Conservation (phyloP, 371 early-diverging fungal genomes). For the Sanchytrium tribonematis region DNA sequence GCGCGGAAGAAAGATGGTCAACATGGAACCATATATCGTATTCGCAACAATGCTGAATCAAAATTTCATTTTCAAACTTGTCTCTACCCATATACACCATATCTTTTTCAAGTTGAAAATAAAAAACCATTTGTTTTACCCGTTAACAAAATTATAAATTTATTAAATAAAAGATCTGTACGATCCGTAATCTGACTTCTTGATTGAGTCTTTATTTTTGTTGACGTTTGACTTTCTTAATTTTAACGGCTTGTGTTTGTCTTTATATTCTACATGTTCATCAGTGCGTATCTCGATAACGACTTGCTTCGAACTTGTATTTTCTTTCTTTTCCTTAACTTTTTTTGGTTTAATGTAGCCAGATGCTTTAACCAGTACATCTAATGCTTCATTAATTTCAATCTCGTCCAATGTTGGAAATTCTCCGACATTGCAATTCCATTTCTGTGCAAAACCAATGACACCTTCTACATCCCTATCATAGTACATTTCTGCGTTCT, state of each 20-base stretch:
- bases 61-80: no score
- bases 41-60: no score
- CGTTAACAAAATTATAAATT: no score
- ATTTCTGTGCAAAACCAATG: conserved; percentile 60
- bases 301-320: background rate
- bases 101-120: no score
- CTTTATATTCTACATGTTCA: conserved; percentile 9
- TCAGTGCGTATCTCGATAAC: no score
- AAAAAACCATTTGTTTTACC: no score
- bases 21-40: no score
- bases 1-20: no score
- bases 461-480: conserved; percentile 96
- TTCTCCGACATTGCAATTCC: conserved; percentile 60
- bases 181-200: no score
- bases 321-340: conserved; percentile 43
- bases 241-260: conserved; percentile 3
- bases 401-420: conserved; percentile 60
- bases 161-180: no score
- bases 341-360: conserved; percentile 75
- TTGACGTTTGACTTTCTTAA: no score
- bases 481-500: conserved; percentile 81
- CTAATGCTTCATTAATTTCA: conserved; percentile 55
- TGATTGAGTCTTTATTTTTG: background rate
- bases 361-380: conserved; percentile 77
- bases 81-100: no score